A percentile compares a stretch with the other conserved stretches of the same genome.
Evolutionary conservation across 441 rosid species (phyloP).

Genomic region (Capsella rubella): DNA sequence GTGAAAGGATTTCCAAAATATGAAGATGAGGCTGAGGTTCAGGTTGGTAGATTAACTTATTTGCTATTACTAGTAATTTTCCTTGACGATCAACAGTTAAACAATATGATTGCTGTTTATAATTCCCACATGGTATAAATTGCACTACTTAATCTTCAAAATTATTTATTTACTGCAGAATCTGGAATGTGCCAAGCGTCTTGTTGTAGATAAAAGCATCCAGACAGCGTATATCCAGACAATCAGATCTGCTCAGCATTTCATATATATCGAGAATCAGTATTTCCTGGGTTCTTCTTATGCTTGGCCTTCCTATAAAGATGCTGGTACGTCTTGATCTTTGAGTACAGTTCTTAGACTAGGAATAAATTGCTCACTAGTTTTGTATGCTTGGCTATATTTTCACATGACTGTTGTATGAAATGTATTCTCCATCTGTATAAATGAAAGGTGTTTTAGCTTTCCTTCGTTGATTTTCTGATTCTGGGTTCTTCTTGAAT

Average conservation of each 20-base stretch:
- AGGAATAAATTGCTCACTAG: background rate
- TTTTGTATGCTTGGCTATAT: background rate
- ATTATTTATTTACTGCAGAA: slow-evolving; percentile 52
- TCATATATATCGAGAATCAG: slow-evolving; percentile 78
- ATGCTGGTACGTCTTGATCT: slow-evolving; percentile 59
- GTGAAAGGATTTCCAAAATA: slow-evolving; percentile 85
- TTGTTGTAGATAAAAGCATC: slow-evolving; percentile 73
- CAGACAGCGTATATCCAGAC: slow-evolving; percentile 80
- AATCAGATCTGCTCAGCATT: slow-evolving; percentile 81
- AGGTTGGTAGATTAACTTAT: slow-evolving; percentile 54
- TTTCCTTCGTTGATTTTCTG: slow-evolving; percentile 15
- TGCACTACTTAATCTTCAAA: slow-evolving; percentile 31
- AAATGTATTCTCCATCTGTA: slow-evolving; percentile 1
- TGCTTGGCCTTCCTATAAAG: slow-evolving; percentile 72
- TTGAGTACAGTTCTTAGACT: slow-evolving; percentile 24
- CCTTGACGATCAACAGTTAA: slow-evolving; percentile 6
- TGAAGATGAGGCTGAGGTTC: slow-evolving; percentile 50
- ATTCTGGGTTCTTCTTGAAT: slow-evolving; percentile 31
- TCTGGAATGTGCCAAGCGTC: slow-evolving; percentile 60
- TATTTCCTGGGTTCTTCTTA: slow-evolving; percentile 81
- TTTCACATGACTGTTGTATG: slow-evolving; percentile 17
- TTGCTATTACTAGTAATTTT: slow-evolving; percentile 20
- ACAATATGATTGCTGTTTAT: slow-evolving; percentile 11
- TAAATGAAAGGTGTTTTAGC: background rate
- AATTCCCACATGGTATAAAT: slow-evolving; percentile 23